Percentiles rank a stretch among this genome's conserved stretches.
These are phyloP conservation scores for Botryobasidium botryosum DNA, from an alignment of 768 basidiomycete species.

Conservation along the genomic window DNA sequence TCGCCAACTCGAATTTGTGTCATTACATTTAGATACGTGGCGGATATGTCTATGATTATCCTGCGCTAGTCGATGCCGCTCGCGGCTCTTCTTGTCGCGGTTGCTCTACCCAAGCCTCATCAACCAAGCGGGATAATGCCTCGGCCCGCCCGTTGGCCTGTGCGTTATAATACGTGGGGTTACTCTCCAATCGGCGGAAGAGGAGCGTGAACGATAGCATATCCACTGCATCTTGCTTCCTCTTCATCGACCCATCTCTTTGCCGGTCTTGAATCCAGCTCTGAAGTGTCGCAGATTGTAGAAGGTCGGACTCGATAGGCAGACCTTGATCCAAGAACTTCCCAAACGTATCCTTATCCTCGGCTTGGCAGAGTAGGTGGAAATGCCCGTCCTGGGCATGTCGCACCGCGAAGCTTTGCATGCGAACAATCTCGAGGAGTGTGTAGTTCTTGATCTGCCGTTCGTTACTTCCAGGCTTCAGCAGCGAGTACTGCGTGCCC, in stretches of 20 bases:
- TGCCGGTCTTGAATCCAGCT: slow-evolving; percentile 12
- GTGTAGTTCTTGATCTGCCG: slow-evolving; percentile 67
- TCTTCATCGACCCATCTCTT: slow-evolving; percentile 23
- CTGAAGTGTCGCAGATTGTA: slow-evolving; percentile 23
- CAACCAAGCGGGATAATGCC: slow-evolving; percentile 53
- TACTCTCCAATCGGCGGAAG: slow-evolving; percentile 46
- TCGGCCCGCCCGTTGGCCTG: slow-evolving; percentile 29
- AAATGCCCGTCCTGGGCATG: slow-evolving; percentile 39
- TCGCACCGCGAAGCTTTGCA: slow-evolving; percentile 77
- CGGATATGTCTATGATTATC: no score
- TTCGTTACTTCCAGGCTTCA: slow-evolving; percentile 20
- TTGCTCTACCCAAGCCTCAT: slow-evolving; percentile 23
- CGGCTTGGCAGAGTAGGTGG: slow-evolving; percentile 77
- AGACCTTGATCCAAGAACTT: slow-evolving; percentile 79
- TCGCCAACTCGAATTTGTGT: neutral
- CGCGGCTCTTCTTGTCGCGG: no score
- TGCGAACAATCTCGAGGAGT: slow-evolving; percentile 65
- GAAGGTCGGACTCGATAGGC: slow-evolving; percentile 69
- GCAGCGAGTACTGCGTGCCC: slow-evolving; percentile 62
- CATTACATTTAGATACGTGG: neutral
- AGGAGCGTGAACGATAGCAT: slow-evolving; percentile 70
- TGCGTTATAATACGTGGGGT: slow-evolving; percentile 75
- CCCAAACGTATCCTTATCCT: slow-evolving; percentile 62
- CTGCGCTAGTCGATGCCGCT: no score
- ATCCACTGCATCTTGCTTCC: slow-evolving; percentile 57